Evolutionary conservation across 192 early-diverging fungal genomes (phyloP).

Genomic region (Coemansia sp.): DNA sequence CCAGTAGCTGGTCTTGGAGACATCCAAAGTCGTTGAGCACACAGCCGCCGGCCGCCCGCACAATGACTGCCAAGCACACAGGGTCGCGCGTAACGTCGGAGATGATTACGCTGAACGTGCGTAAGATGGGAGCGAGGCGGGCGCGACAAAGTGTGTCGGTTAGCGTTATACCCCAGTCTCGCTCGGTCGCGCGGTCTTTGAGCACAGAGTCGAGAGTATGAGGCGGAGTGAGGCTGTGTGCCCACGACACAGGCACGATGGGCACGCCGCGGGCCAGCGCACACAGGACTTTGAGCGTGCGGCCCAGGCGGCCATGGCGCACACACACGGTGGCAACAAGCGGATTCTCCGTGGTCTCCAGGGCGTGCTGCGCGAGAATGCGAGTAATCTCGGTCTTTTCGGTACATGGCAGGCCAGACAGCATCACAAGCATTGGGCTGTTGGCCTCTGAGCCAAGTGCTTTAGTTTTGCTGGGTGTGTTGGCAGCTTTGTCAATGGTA

Average conservation of each 20-base stretch:
- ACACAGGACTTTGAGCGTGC: constrained; percentile 50
- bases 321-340: constrained; percentile 32
- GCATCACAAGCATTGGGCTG: not conserved
- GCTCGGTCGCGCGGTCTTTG: constrained; percentile 27
- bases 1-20: constrained; percentile 14
- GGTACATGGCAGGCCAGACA: constrained; percentile 20
- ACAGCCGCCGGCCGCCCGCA: constrained; percentile 29
- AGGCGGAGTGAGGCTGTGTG: not conserved
- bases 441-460: no score
- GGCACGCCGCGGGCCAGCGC: constrained; percentile 42
- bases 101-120: constrained; percentile 10
- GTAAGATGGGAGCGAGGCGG: constrained; percentile 5
- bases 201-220: constrained; percentile 5
- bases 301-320: constrained; percentile 23
- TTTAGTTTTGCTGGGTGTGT: no score
- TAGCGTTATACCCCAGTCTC: constrained; percentile 31
- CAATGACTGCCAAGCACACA: constrained; percentile 18
- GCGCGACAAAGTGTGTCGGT: constrained; percentile 19
- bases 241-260: constrained; percentile 19
- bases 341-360: constrained; percentile 32
- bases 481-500: not conserved
- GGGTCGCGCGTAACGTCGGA: constrained; percentile 8
- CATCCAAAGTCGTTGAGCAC: constrained; percentile 35
- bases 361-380: constrained; percentile 6
- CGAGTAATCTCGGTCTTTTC: constrained; percentile 2